Base-by-base conservation (phyloP, 768 basidiomycete genomes). In the Tulasnella sp. region DNA sequence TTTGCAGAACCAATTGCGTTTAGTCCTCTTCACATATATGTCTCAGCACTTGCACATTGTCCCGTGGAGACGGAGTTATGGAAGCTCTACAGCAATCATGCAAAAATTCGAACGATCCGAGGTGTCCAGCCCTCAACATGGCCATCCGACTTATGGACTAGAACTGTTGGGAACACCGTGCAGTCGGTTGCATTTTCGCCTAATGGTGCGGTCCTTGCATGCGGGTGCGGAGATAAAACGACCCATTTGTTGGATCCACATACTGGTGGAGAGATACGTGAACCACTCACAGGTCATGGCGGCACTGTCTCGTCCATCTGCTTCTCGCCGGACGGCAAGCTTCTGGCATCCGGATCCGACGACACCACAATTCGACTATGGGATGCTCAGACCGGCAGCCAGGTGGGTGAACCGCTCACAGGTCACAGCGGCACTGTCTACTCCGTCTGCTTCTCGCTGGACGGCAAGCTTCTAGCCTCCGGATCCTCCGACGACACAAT, bases 331-430 rank as follows among this genome's bases (percentile, higher is more conserved):
- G 75, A 76, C 46, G 37, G 75, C 41, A 76, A 76, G 46, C 24
- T 42, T 41, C 48, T 82, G n/a, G 76, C 58, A 31, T 72, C 81
- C 8, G 81, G 79, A 22, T 82, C 75, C 16, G 0, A 1, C 0
- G 80, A 80, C 40, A 20, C 41, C 1, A 77, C 48, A 20, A 64
- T 82, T 34, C 64, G 96, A 75, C 86, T 98, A 80, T 99, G 97
- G 97, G 94, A 98, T 83, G 96, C 96, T 22, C 94, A 93, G 85
- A 93, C 93, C 0, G 96, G 97, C 37, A 95, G 95, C 83, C 88
- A 94, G 0, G 88, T 95, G 28, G 96, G 97, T 16, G 94, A 96
- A 78, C 94, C 94, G 0, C 87, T 98, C 82, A 94, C 92, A 84
- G 97, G 97, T 0, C 97, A 99, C 84, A 89, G 94, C n/a, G n/a